Conservation (phyloP, 495 filamentous ascomycete genomes). For the Aspergillus wentii region DNA sequence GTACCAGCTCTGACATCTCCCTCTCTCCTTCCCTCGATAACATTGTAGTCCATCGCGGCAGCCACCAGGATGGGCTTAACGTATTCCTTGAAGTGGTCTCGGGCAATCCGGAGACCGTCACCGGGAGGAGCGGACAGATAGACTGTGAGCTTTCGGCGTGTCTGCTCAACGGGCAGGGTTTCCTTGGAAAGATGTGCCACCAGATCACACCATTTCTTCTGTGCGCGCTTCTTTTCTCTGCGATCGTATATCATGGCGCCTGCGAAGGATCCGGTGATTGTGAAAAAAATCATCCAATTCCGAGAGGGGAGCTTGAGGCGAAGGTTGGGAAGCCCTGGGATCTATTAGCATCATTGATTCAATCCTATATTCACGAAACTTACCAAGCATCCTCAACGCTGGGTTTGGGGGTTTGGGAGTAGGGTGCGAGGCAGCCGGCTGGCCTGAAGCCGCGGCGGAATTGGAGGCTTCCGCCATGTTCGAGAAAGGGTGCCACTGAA, state of each 20-base stretch:
- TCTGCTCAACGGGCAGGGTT: slow-evolving; percentile 59
- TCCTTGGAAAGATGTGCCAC: slow-evolving; percentile 86
- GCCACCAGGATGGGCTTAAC: slow-evolving; percentile 90
- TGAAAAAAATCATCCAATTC: slow-evolving; percentile 95
- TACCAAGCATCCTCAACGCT: slow-evolving; percentile 70
- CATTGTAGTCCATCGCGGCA: slow-evolving; percentile 89
- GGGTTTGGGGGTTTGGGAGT: slow-evolving; percentile 56
- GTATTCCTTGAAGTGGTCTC: slow-evolving; percentile 94
- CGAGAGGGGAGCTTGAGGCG: slow-evolving; percentile 85
- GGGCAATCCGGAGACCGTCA: slow-evolving; percentile 72
- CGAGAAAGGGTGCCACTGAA: background rate
- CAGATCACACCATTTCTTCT: slow-evolving; percentile 78
- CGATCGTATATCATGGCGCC: slow-evolving; percentile 84
- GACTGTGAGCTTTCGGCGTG: slow-evolving; percentile 82
- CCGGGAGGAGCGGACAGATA: slow-evolving; percentile 81
- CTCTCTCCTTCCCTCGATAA: slow-evolving; percentile 83
- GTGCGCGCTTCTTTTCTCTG: slow-evolving; percentile 74
- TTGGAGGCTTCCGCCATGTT: slow-evolving; percentile 35
- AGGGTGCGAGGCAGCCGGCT: slow-evolving; percentile 28
- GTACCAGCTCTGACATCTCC: slow-evolving; percentile 80
- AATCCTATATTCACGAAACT: no score
- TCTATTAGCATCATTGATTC: slow-evolving; percentile 1
- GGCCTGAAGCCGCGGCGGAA: slow-evolving; percentile 23
- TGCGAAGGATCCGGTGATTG: slow-evolving; percentile 70
- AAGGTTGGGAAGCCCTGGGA: slow-evolving; percentile 65